Evolutionary conservation across 2,329 filamentous ascomycete species (phyloP).

Genomic region (Claviceps pazoutovae): DNA sequence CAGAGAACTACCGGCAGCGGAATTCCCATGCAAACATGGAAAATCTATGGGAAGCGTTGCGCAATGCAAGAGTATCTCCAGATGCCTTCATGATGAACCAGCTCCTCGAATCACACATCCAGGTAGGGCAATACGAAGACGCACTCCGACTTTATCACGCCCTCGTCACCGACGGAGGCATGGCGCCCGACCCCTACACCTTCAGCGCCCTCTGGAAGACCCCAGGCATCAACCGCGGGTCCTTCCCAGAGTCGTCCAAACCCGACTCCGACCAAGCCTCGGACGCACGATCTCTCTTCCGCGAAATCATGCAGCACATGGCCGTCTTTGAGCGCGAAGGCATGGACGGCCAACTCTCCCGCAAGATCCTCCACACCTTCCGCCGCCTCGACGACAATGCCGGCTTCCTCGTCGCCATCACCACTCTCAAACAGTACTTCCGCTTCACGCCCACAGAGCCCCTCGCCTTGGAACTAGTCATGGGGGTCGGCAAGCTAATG

Average conservation of each 20-base stretch:
- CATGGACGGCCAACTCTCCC: slow-evolving; percentile 33
- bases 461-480: slow-evolving; percentile 31
- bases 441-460: slow-evolving; percentile 30
- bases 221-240: slow-evolving; percentile 32
- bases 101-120: slow-evolving; percentile 52
- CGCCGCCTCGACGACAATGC: slow-evolving; percentile 29
- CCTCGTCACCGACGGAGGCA: slow-evolving; percentile 33
- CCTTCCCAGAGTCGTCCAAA: too few relatives aligned
- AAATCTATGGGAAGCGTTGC: slow-evolving; percentile 48
- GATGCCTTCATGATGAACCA: slow-evolving; percentile 72
- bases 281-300: slow-evolving; percentile 29
- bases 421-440: slow-evolving; percentile 28
- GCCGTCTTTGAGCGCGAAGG: slow-evolving; percentile 28
- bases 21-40: slow-evolving; percentile 43
- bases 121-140: slow-evolving; percentile 38
- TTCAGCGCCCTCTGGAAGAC: slow-evolving; percentile 55
- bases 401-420: slow-evolving; percentile 32
- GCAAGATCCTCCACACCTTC: slow-evolving; percentile 37
- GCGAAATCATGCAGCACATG: slow-evolving; percentile 34
- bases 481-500: slow-evolving; percentile 29
- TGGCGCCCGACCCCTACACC: slow-evolving; percentile 52
- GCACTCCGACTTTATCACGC: slow-evolving; percentile 42
- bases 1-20: slow-evolving; percentile 56
- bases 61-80: slow-evolving; percentile 47
- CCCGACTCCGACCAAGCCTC: slow-evolving; percentile 13